Evolutionary conservation across 768 basidiomycete species (phyloP).

Genomic region (Mycena vitilis): DNA sequence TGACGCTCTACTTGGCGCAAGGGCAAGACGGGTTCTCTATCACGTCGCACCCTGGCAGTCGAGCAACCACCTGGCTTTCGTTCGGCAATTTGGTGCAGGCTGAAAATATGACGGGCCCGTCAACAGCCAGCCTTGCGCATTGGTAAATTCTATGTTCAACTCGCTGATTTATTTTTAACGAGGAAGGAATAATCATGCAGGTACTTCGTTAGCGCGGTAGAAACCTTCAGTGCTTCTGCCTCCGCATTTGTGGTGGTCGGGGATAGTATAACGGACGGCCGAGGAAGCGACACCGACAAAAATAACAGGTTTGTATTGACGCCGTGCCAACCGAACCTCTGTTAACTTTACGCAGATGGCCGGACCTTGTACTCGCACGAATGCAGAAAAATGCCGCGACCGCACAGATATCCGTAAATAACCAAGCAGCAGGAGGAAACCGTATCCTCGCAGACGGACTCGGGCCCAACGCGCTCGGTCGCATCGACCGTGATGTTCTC

Average conservation of each 20-base stretch:
- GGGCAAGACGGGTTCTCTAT: slow-evolving; percentile 56
- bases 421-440: slow-evolving; percentile 67
- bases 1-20: slow-evolving; percentile 53
- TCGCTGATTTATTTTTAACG: neutral
- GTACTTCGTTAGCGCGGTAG: slow-evolving; percentile 59
- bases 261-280: slow-evolving; percentile 66
- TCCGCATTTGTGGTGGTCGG: slow-evolving; percentile 57
- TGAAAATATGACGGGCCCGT: slow-evolving; percentile 48
- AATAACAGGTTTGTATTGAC: slow-evolving; percentile 53
- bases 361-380: slow-evolving; percentile 58
- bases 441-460: slow-evolving; percentile 62
- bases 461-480: slow-evolving; percentile 59
- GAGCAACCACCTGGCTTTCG: slow-evolving; percentile 58
- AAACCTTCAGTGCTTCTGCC: slow-evolving; percentile 49
- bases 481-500: slow-evolving; percentile 64
- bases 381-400: slow-evolving; percentile 51
- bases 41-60: slow-evolving; percentile 61
- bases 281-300: slow-evolving; percentile 55
- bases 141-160: slow-evolving; percentile 43
- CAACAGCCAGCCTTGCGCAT: slow-evolving; percentile 47
- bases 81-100: slow-evolving; percentile 53
- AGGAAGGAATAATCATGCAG: slow-evolving; percentile 33
- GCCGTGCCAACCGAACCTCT: neutral
- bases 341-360: slow-evolving; percentile 50
- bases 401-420: slow-evolving; percentile 53